A percentile compares a stretch with the other conserved stretches of the same genome.
phyloP scores from a whole-genome alignment of 352 stramenopile genomes.

The Phytophthora rubi region DNA sequence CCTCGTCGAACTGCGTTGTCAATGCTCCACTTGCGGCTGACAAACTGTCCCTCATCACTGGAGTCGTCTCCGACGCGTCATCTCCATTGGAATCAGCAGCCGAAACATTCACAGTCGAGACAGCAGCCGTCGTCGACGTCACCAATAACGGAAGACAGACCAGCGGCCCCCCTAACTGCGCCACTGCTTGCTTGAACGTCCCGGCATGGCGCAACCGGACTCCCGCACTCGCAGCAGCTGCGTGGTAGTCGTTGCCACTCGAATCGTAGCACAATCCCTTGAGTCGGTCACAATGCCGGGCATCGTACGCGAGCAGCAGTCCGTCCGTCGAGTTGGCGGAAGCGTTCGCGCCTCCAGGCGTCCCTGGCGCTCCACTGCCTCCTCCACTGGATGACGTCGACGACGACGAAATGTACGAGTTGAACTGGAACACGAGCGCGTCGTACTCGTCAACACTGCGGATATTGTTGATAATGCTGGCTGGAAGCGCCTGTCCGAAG shows the following conservation, averaged over 20 bases:
- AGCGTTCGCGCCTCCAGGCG: conserved; percentile 30
- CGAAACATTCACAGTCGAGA: conserved; percentile 36
- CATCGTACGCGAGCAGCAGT: conserved; percentile 70
- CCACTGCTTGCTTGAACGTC: conserved; percentile 76
- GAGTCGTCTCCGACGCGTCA: conserved; percentile 1
- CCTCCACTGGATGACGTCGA: conserved; percentile 53
- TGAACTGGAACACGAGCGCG: conserved; percentile 79
- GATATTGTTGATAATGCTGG: conserved; percentile 73
- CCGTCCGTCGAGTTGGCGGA: conserved; percentile 54
- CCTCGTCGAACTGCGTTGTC: conserved; percentile 78
- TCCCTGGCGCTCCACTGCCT: conserved; percentile 31
- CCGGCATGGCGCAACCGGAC: conserved; percentile 68
- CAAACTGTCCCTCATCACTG: conserved; percentile 17
- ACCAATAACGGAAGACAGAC: conserved; percentile 74
- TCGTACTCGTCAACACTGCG: conserved; percentile 77
- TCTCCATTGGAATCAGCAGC: conserved; percentile 18
- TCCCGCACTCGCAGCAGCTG: conserved; percentile 56
- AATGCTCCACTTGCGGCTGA: conserved; percentile 22
- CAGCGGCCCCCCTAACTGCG: conserved; percentile 65
- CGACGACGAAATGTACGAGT: conserved; percentile 78
- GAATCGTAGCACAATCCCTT: conserved; percentile 75
- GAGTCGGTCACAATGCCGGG: conserved; percentile 63
- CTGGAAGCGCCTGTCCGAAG: conserved; percentile 63
- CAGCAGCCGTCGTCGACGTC: conserved; percentile 46
- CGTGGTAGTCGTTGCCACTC: conserved; percentile 73